A percentile compares a stretch with the other conserved stretches of the same genome.
phyloP scores from a whole-genome alignment of 768 basidiomycete species.

The Steccherinum ochraceum region DNA sequence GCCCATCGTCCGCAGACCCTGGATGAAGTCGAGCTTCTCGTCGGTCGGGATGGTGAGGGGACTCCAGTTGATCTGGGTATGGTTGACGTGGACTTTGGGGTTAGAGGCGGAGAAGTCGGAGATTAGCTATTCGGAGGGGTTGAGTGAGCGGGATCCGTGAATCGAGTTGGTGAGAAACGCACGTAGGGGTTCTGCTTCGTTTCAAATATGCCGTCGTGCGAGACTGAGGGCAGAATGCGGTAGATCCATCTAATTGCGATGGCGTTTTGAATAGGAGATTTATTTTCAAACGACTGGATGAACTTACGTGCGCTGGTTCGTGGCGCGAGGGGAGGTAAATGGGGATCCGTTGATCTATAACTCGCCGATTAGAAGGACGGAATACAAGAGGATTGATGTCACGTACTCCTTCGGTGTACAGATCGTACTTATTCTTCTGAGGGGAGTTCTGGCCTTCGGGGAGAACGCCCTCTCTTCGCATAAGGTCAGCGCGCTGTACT shows the following conservation, averaged over 20 bases:
- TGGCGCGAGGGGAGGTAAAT: slow-evolving; percentile 46
- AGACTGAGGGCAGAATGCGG: slow-evolving; percentile 56
- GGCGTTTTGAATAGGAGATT: not conserved
- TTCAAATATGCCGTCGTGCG: slow-evolving; percentile 49
- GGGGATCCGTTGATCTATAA: slow-evolving; percentile 45
- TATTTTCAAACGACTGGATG: not conserved
- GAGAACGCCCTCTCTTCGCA: slow-evolving; percentile 41
- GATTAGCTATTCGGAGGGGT: slow-evolving; percentile 35
- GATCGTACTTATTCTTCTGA: slow-evolving; percentile 50
- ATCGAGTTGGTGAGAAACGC: not conserved
- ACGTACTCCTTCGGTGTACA: slow-evolving; percentile 50
- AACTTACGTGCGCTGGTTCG: slow-evolving; percentile 43
- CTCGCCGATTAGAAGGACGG: no score
- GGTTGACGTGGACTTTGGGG: slow-evolving; percentile 49
- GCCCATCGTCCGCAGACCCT: slow-evolving; percentile 51
- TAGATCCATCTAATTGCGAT: slow-evolving; percentile 49
- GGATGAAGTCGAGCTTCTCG: slow-evolving; percentile 42
- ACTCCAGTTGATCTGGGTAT: slow-evolving; percentile 56
- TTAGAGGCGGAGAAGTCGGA: slow-evolving; percentile 51
- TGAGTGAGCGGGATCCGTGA: not conserved
- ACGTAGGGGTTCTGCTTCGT: slow-evolving; percentile 51
- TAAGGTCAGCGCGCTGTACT: not conserved
- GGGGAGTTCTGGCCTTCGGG: slow-evolving; percentile 53
- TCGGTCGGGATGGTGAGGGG: slow-evolving; percentile 44
- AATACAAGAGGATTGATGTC: not conserved